A percentile compares a stretch with the other conserved stretches of the same genome.
Conservation (phyloP, 805 yeast species). For the Lipomyces mesembrius region DNA sequence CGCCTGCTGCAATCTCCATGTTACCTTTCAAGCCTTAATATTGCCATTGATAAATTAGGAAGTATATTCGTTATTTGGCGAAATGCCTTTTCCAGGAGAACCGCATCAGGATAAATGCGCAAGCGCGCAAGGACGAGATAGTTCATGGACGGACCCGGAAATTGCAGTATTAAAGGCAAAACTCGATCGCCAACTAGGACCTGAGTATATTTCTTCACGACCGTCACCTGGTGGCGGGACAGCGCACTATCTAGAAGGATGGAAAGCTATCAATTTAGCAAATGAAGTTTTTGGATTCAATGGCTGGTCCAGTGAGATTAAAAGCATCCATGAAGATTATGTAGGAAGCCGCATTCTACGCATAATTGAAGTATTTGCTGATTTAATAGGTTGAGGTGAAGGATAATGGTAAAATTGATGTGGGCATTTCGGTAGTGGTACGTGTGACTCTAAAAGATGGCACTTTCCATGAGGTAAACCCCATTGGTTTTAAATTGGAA, state of each 20-base stretch:
- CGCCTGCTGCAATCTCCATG: not conserved
- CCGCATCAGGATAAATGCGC: slow-evolving; percentile 18
- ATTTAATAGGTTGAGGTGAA: not conserved
- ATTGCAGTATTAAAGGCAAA: slow-evolving; percentile 36
- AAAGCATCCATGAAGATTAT: slow-evolving; percentile 62
- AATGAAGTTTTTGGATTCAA: slow-evolving; percentile 78
- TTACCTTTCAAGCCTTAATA: not conserved
- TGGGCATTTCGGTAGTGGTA: slow-evolving; percentile 50
- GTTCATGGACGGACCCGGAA: slow-evolving; percentile 35
- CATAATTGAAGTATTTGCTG: not conserved
- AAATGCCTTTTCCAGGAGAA: slow-evolving; percentile 32
- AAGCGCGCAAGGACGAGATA: not conserved
- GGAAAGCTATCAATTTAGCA: slow-evolving; percentile 72
- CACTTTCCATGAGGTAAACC: slow-evolving; percentile 62
- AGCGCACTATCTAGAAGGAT: slow-evolving; percentile 72
- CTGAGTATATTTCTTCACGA: slow-evolving; percentile 63
- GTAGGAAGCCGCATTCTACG: slow-evolving; percentile 40
- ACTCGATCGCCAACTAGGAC: slow-evolving; percentile 55
- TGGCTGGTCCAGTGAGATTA: slow-evolving; percentile 75
- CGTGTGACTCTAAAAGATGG: slow-evolving; percentile 80
- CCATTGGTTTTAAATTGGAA: not conserved
- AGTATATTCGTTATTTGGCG: not conserved
- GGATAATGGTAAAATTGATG: slow-evolving; percentile 20
- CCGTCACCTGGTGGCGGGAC: slow-evolving; percentile 61
- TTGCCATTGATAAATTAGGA: not conserved